Percentiles rank a stretch among this genome's conserved stretches.
Evolutionary conservation across 805 yeast genomes (phyloP).

Genomic region (Candida pseudofarinosa): DNA sequence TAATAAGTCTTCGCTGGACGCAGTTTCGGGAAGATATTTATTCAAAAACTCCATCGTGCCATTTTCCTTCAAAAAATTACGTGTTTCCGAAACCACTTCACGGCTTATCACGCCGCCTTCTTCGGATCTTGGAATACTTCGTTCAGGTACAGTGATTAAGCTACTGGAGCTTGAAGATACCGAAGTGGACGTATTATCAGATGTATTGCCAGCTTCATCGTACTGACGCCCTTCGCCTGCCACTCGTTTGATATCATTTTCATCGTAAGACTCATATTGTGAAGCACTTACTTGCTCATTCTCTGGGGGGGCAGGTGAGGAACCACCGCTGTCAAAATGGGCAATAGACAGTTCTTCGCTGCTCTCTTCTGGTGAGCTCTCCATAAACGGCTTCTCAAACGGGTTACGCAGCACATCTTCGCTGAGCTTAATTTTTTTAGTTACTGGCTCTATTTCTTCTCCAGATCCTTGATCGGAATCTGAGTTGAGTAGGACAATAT

Average conservation of each 20-base stretch:
- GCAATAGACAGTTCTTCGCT: neutral
- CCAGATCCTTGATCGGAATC: constrained; percentile 10
- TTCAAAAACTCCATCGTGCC: constrained; percentile 63
- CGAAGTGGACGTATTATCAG: neutral
- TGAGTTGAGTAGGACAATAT: constrained; percentile 24
- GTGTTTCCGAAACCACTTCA: constrained; percentile 18
- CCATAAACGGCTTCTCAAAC: constrained; percentile 2
- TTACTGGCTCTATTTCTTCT: constrained; percentile 3
- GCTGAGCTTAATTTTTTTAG: constrained; percentile 5
- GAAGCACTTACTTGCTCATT: neutral
- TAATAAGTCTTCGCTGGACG: constrained; percentile 54
- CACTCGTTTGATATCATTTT: neutral
- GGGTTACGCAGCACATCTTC: neutral
- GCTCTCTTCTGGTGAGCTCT: constrained; percentile 1
- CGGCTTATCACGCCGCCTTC: neutral
- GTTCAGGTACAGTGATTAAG: neutral
- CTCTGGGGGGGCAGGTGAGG: neutral
- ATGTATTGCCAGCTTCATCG: neutral
- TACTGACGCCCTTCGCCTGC: neutral
- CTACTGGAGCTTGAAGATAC: constrained; percentile 2
- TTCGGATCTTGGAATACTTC: neutral
- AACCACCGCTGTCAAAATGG: neutral
- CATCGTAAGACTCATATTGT: neutral
- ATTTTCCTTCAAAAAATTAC: constrained; percentile 48
- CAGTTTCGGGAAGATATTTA: constrained; percentile 56